phyloP scores from a whole-genome alignment of 805 yeast species.

The Barnettozyma salicaria region DNA sequence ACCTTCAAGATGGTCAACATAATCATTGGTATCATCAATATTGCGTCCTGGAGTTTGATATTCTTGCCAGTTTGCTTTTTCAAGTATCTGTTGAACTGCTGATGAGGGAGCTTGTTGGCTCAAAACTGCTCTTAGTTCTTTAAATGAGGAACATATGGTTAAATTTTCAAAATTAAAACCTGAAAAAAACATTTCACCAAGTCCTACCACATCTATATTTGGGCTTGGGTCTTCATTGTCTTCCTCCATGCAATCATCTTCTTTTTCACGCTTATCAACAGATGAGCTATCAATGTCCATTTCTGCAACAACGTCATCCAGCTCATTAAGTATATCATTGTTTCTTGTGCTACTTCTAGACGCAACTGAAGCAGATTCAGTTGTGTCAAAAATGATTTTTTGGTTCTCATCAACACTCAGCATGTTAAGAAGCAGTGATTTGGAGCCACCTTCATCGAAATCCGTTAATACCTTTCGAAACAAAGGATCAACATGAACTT shows the following conservation, averaged over 20 bases:
- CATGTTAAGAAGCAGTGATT: constrained; percentile 58
- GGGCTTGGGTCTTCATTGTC: constrained; percentile 2
- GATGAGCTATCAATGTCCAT: constrained; percentile 21
- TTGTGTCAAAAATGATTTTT: constrained; percentile 61
- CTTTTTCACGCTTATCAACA: neutral
- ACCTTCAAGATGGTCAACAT: constrained; percentile 8
- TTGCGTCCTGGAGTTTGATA: constrained; percentile 2
- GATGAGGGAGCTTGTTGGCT: constrained; percentile 16
- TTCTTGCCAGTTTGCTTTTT: constrained; percentile 10
- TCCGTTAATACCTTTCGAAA: constrained; percentile 71
- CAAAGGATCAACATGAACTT: constrained; percentile 62
- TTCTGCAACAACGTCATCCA: constrained; percentile 15
- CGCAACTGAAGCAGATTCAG: constrained; percentile 18
- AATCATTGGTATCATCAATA: constrained; percentile 10
- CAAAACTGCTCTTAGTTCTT: constrained; percentile 18
- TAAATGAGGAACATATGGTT: constrained; percentile 18
- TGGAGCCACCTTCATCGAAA: constrained; percentile 81
- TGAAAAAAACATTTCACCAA: constrained; percentile 14
- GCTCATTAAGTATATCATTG: constrained; percentile 7
- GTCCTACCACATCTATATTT: constrained; percentile 2
- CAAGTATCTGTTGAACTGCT: constrained; percentile 11
- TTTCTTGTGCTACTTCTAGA: constrained; percentile 9
- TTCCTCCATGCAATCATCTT: constrained; percentile 4
- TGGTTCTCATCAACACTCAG: constrained; percentile 47
- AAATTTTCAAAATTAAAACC: constrained; percentile 1